A percentile compares a stretch with the other conserved stretches of the same genome.
Conservation (phyloP, 2,329 filamentous ascomycete genomes). For the Metarhizium guizhouense region DNA sequence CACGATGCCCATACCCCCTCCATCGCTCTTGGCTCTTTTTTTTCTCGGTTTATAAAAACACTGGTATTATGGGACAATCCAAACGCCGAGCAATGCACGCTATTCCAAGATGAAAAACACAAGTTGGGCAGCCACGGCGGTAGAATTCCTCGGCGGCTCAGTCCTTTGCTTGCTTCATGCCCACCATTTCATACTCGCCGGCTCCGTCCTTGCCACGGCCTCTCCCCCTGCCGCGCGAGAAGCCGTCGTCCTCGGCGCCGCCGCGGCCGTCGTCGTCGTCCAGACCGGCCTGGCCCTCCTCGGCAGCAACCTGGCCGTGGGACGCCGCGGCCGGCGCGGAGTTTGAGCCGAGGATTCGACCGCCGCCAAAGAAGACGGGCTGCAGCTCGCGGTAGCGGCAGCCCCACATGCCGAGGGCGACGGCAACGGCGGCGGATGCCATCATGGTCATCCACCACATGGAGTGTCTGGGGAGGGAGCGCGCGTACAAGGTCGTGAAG, state of each 20-base stretch:
- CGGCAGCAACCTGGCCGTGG: conserved; percentile 13
- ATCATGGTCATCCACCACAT: conserved; percentile 75
- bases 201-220: conserved; percentile 45
- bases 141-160: not conserved
- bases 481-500: conserved; percentile 69
- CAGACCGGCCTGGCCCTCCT: conserved; percentile 13
- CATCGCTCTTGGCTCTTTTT: too few species aligned
- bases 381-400: conserved; percentile 84
- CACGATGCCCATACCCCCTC: too few species aligned
- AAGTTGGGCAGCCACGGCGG: not conserved
- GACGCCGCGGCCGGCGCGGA: conserved; percentile 9
- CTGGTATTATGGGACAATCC: conserved; percentile 4
- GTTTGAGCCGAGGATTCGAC: conserved; percentile 24
- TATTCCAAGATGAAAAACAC: conserved; percentile 11
- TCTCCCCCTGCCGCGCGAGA: conserved; percentile 38
- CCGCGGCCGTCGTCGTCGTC: not conserved
- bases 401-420: conserved; percentile 72
- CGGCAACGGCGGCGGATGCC: conserved; percentile 33
- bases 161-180: conserved; percentile 28
- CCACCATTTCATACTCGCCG: conserved; percentile 59
- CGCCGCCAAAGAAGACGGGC: conserved; percentile 78
- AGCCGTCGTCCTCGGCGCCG: conserved; percentile 21
- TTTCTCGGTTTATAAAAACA: not conserved
- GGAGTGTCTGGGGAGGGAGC: conserved; percentile 62
- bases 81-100: conserved; percentile 27